Evolutionary conservation across 371 early-diverging fungal genomes (phyloP).

Genomic region (Sporodiniella umbellata): DNA sequence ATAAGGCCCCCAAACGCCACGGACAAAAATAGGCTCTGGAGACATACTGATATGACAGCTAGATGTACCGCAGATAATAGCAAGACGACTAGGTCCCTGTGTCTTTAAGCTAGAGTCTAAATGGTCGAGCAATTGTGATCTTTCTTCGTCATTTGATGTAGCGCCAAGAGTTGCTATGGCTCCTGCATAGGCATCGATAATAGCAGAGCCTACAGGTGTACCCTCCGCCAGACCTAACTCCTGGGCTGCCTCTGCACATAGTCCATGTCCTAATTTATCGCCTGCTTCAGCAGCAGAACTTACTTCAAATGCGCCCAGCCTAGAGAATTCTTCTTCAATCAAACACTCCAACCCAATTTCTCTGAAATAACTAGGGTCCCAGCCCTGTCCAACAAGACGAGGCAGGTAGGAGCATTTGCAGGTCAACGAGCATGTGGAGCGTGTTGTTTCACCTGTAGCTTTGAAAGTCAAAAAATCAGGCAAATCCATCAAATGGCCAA

Average conservation of each 20-base stretch:
- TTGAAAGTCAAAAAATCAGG: conserved; percentile 71
- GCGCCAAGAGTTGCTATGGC: conserved; percentile 59
- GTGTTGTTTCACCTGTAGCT: conserved; percentile 54
- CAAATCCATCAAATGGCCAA: conserved; percentile 66
- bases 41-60: conserved; percentile 71
- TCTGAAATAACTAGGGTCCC: conserved; percentile 58
- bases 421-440: conserved; percentile 64
- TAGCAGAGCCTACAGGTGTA: conserved; percentile 62
- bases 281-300: conserved; percentile 51
- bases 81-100: conserved; percentile 54
- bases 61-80: conserved; percentile 71
- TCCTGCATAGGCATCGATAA: conserved; percentile 80
- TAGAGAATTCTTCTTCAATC: conserved; percentile 40
- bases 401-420: conserved; percentile 73
- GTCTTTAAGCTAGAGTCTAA: conserved; percentile 15
- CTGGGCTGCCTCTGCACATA: conserved; percentile 48
- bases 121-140: conserved; percentile 9
- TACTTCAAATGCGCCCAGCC: conserved; percentile 48
- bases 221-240: conserved; percentile 55
- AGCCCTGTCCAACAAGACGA: conserved; percentile 41
- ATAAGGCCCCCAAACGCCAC: conserved; percentile 66
- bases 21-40: conserved; percentile 54
- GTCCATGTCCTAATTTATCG: conserved; percentile 50
- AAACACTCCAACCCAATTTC: conserved; percentile 55
- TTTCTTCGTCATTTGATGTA: conserved; percentile 21